phyloP scores from a whole-genome alignment of 352 stramenopile genomes.

The Phytophthora fragariaefolia region DNA sequence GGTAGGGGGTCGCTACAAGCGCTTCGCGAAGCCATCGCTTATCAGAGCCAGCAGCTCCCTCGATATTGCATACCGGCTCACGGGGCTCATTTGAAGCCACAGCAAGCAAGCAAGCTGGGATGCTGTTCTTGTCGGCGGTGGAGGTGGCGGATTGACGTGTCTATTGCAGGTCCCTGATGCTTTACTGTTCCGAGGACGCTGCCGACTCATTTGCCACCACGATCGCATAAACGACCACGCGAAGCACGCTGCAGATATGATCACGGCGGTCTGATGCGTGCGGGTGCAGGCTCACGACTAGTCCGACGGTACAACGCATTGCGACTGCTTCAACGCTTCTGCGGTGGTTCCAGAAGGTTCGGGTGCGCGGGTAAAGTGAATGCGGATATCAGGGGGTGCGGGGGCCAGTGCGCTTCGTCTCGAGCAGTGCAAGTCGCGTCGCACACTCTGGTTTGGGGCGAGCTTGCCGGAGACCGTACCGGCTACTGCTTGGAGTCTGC shows the following conservation, averaged over 20 bases:
- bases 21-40: background rate
- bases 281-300: background rate
- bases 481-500: background rate
- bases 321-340: background rate
- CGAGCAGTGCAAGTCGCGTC: background rate
- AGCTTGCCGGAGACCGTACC: slow-evolving; percentile 1
- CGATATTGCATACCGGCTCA: background rate
- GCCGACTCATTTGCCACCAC: too few relatives aligned
- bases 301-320: background rate
- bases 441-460: slow-evolving; percentile 6
- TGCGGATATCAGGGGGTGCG: slow-evolving; percentile 14
- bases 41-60: background rate
- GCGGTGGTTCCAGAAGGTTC: background rate
- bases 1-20: background rate
- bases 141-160: too few relatives aligned
- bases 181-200: too few relatives aligned
- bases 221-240: too few relatives aligned
- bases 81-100: background rate
- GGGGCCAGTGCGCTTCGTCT: slow-evolving; percentile 1
- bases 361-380: slow-evolving; percentile 1
- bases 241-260: background rate
- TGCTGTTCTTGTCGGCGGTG: too few relatives aligned
- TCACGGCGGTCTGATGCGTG: background rate
- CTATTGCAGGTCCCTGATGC: too few relatives aligned
- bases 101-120: background rate